Percentiles rank a stretch among this genome's conserved stretches.
phyloP scores from a whole-genome alignment of 2,329 filamentous ascomycete genomes.

The Botrytis hyacinthi region DNA sequence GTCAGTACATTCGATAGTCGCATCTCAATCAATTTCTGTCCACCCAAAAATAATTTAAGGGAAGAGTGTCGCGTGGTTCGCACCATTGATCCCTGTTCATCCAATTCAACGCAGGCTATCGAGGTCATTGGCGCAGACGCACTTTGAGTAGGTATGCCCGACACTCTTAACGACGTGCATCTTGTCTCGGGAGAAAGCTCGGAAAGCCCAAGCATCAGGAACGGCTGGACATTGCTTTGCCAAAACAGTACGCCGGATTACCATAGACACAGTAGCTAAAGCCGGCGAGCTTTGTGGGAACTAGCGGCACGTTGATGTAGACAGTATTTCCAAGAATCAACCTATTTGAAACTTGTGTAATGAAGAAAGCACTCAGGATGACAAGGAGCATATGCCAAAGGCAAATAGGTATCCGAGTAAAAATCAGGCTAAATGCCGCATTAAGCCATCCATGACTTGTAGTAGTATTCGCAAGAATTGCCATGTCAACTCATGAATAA shows the following conservation, averaged over 20 bases:
- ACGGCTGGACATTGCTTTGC: not conserved
- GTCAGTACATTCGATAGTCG: not conserved
- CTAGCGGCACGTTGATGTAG: not conserved
- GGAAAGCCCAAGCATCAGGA: not conserved
- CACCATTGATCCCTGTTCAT: not conserved
- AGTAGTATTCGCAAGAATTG: conserved; percentile 5
- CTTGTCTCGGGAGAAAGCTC: not conserved
- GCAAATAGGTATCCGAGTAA: not conserved
- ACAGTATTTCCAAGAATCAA: not conserved
- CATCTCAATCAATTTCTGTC: not conserved
- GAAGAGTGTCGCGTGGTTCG: not conserved
- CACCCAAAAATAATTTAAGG: not conserved
- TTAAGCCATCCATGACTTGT: too few species aligned
- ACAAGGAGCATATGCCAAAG: not conserved
- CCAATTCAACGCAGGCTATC: not conserved
- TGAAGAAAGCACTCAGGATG: not conserved
- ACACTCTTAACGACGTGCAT: not conserved
- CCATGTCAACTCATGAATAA: not conserved
- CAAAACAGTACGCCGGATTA: not conserved
- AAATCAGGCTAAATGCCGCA: not conserved
- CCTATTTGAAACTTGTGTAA: not conserved
- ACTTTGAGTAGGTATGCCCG: not conserved
- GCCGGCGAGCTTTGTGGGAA: not conserved
- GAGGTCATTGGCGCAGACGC: not conserved
- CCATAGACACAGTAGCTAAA: not conserved